A percentile compares a stretch with the other conserved stretches of the same genome.
Evolutionary conservation across 805 yeast species (phyloP).

Genomic region (Wickerhamomyces sydowiorum): DNA sequence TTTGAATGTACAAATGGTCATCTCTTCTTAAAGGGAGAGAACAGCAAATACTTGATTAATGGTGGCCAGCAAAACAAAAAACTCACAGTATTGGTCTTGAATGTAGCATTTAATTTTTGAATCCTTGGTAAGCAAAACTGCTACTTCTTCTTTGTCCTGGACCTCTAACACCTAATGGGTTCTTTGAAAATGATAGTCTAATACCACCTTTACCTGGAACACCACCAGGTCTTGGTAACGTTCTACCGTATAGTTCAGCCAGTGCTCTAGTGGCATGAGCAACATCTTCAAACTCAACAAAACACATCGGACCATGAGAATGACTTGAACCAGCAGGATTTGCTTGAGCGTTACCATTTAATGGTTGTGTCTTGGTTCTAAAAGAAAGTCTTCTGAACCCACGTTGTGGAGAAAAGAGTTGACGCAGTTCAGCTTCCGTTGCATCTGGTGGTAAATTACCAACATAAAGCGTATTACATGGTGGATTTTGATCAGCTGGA

Average conservation of each 20-base stretch:
- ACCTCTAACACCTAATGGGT: conserved; percentile 95
- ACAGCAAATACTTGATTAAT: not conserved
- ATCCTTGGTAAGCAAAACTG: conserved; percentile 17
- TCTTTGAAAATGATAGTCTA: conserved; percentile 87
- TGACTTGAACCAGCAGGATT: conserved; percentile 22
- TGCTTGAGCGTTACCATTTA: conserved; percentile 25
- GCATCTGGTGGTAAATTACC: conserved; percentile 98
- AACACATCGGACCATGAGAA: conserved; percentile 96
- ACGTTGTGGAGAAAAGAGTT: conserved; percentile 78
- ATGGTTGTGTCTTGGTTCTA: conserved; percentile 58
- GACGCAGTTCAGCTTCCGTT: conserved; percentile 85
- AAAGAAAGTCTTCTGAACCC: conserved; percentile 93
- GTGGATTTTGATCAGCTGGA: conserved; percentile 99
- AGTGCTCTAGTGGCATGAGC: conserved; percentile 89
- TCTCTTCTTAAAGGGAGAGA: not conserved
- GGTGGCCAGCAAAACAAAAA: not conserved
- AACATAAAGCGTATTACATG: conserved; percentile 94
- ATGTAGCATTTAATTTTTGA: conserved; percentile 7
- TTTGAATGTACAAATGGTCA: not conserved
- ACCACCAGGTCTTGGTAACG: conserved; percentile 75
- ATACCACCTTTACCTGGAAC: conserved; percentile 85
- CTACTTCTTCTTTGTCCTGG: conserved; percentile 40
- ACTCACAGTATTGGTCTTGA: not conserved
- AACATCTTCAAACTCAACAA: conserved; percentile 97
- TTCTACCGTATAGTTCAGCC: conserved; percentile 90